These are phyloP conservation scores for Sarocladium oryzae DNA, from an alignment of 2,329 filamentous ascomycete species.

Conservation along the genomic window DNA sequence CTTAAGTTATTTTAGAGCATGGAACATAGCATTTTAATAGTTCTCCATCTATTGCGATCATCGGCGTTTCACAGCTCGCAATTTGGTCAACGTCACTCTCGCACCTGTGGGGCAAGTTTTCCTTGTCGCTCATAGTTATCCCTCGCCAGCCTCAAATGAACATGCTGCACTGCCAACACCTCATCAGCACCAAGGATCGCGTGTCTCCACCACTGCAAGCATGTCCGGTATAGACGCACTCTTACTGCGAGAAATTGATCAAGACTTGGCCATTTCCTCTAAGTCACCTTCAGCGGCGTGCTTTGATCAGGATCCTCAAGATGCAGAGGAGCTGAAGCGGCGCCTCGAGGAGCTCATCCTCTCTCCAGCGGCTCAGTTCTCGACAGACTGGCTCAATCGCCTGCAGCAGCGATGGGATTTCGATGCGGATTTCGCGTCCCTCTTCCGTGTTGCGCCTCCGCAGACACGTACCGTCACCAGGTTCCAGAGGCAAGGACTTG, in stretches of 20 bases:
- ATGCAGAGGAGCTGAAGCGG: conserved; percentile 57
- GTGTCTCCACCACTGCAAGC: conserved; percentile 6
- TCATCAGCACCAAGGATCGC: background rate
- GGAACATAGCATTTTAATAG: too few species aligned
- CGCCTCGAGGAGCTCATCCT: conserved; percentile 73
- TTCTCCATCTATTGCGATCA: too few species aligned
- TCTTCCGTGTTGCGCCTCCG: conserved; percentile 82
- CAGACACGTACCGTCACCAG: conserved; percentile 93
- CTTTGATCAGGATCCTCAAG: conserved; percentile 23
- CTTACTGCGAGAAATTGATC: conserved; percentile 22
- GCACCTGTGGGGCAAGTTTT: conserved; percentile 12
- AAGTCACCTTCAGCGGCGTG: background rate
- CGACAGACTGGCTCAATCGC: conserved; percentile 76
- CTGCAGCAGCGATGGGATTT: conserved; percentile 87
- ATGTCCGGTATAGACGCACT: conserved; percentile 31
- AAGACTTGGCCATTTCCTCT: conserved; percentile 5
- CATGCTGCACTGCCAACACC: background rate
- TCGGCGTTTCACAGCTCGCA: too few species aligned
- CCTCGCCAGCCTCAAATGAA: background rate
- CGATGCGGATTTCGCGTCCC: conserved; percentile 69
- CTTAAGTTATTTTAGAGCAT: too few species aligned
- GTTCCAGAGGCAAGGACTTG: conserved; percentile 84
- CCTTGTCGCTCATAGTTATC: background rate
- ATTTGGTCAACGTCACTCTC: too few species aligned
- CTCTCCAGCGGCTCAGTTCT: conserved; percentile 72